Evolutionary conservation across 352 stramenopile species (phyloP), one percentile per base, ranked within the genome.

Genomic region (Phytophthora pseudosyringae): DNA sequence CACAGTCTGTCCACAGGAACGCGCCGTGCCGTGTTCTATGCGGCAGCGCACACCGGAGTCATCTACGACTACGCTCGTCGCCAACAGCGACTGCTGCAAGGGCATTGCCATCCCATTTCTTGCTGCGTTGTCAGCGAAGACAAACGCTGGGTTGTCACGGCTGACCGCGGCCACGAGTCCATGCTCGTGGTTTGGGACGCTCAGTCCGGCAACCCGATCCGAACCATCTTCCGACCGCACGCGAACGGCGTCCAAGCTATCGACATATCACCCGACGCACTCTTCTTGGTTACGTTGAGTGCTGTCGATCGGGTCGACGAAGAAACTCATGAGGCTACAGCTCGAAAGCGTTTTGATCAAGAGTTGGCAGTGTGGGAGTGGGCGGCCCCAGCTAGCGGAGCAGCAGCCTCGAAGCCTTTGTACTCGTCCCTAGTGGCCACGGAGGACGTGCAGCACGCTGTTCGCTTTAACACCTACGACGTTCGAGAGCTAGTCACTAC

Each of bases 161-260:
- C 88, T 11, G 94, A 98, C 50, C 69, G 74, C 3, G 93, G 93
- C 0, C 43, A 66, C 5, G 91, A 98, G 60, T 93, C 86, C 18
- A 95, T 98, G 80, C 78, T 98, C 25, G 91, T 98, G 7, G 83
- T 98, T 12, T 98, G 94, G 93, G 93, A 98, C 51, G 70, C 81
- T 1, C 59, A 68, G 15, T 89, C 89, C 0, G 88, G 85, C 7
- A 88, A 91, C 35, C 93, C 94, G 31, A 93, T 98, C 67, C 96
- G 96, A 67, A 97, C 89, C 35, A 94, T 98, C 49, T 95, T 96
- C 59, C 86, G 87, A 44, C 90, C 92, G 6, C 92, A 98, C 40
- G 25, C 62, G 1, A 62, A 80, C 15, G 91, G 93, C 25, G 89
- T 97, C 11, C 66, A 90, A 54, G 86, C 86, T 32, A 73, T 98